Base-by-base conservation (phyloP, 345 rosid species). In the Tarenaya hassleriana region DNA sequence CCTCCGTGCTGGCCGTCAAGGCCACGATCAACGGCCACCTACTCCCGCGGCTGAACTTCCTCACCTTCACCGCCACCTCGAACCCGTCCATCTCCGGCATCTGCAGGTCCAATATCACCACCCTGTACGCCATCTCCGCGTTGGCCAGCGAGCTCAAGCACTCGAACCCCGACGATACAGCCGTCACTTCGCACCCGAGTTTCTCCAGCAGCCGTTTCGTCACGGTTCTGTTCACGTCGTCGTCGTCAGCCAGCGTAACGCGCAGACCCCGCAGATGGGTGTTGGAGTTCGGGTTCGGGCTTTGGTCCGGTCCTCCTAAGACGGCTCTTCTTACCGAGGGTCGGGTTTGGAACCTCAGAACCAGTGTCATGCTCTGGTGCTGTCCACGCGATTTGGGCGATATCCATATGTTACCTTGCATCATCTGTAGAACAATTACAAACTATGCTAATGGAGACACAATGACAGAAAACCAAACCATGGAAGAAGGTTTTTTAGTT, bases 81-180 rank as follows among this genome's bases (percentile, higher is more conserved):
- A 79, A 88, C 16, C 98, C 96, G 24, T 92, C 96, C 90, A 92
- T 83, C 58, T 84, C 94, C 0, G 84, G 86, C 96, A 88, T 77
- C 57, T 88, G 86, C 63, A 92, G 84, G 74, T 92, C 96, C 73
- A 92, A 64, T 13, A 88, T 41, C 39, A 88, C 80, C 1, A 85
- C 58, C 50, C 80, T 61, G 66, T 81, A 81, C 20, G 88, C 51
- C 68, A 67, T 79, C 58, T 77, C 84, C 3, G 77, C 65, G 18
- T 71, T 73, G 41, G 73, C 66, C 52, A 88, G 53, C 0, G 82
- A 89, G 45, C 73, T 70, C 19, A 92, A 79, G 77, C 96, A 92
- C 56, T 88, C 96, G 33, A 79, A 83, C 16, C 98, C 96, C 1
- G 96, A 81, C 4, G 95, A 76, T 10, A 81, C 94, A n/a, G 88